These are phyloP conservation scores for Acanthamoeba healyi DNA, from an alignment of 208 protist genomes.

Conservation along the genomic window DNA sequence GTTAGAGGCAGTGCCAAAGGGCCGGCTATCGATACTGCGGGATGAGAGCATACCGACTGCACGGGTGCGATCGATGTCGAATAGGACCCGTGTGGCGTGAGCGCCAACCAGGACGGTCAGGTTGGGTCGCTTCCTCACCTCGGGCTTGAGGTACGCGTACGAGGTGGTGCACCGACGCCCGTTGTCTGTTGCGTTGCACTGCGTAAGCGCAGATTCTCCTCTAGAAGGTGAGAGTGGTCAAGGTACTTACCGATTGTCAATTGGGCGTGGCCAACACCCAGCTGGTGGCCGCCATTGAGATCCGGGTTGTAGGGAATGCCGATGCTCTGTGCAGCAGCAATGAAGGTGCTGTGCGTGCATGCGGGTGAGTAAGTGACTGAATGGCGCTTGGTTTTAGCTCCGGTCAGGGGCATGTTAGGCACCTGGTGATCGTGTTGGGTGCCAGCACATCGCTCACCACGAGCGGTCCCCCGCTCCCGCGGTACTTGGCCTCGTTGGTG, in stretches of 20 bases:
- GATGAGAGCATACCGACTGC: not conserved
- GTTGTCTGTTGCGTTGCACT: not conserved
- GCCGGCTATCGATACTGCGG: not conserved
- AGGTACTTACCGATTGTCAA: constrained; percentile 54
- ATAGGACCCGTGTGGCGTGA: constrained; percentile 47
- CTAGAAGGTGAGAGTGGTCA: no score
- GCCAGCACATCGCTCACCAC: constrained; percentile 25
- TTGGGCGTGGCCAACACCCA: constrained; percentile 61
- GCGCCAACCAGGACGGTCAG: constrained; percentile 27
- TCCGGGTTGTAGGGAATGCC: constrained; percentile 69
- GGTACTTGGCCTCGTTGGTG: not conserved
- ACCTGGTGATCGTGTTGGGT: constrained; percentile 54
- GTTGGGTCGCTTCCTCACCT: constrained; percentile 61
- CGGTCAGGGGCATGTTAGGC: no score
- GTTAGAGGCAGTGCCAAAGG: not conserved
- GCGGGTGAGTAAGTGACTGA: not conserved
- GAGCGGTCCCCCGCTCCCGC: not conserved
- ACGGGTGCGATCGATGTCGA: constrained; percentile 42
- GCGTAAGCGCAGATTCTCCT: no score
- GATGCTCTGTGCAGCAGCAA: constrained; percentile 5
- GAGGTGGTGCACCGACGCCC: constrained; percentile 52
- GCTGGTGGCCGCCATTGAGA: not conserved
- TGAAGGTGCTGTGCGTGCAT: constrained; percentile 46
- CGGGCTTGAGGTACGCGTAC: constrained; percentile 36
- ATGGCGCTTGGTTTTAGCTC: no score